Conservation (phyloP, 805 yeast species). For the Lipomyces oligophaga region DNA sequence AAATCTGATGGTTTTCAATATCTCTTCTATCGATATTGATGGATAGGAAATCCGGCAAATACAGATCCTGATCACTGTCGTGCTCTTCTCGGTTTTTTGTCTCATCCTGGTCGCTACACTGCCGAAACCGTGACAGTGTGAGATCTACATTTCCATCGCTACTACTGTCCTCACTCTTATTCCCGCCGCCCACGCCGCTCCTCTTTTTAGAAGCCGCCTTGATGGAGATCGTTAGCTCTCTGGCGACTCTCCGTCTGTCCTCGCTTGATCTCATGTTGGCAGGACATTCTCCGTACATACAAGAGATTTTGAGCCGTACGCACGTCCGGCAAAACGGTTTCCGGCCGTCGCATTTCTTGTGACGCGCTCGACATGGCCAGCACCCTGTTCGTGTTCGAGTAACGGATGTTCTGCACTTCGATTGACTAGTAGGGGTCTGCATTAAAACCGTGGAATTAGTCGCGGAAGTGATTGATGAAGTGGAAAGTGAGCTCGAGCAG, state of each 20-base stretch:
- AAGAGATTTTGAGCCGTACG: constrained; percentile 12
- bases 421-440: no score
- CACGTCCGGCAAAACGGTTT: constrained; percentile 17
- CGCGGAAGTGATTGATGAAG: background rate
- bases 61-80: no score
- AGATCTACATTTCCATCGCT: no score
- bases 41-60: background rate
- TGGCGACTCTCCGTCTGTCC: constrained; percentile 11
- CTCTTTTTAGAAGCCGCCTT: no score
- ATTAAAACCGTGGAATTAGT: no score
- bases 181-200: no score
- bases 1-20: background rate
- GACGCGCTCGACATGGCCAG: constrained; percentile 25
- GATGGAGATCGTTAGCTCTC: constrained; percentile 10
- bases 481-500: background rate
- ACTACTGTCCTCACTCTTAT: no score
- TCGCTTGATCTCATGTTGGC: constrained; percentile 11
- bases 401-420: no score
- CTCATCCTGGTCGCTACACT: no score
- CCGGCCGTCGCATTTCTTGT: constrained; percentile 24
- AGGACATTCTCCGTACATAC: constrained; percentile 21
- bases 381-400: constrained; percentile 15
- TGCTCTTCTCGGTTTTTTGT: no score
- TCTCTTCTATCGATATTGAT: background rate
- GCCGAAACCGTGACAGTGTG: no score